Evolutionary conservation across 164 flowering plant species (phyloP).

Genomic region (Aristolochia contorta): DNA sequence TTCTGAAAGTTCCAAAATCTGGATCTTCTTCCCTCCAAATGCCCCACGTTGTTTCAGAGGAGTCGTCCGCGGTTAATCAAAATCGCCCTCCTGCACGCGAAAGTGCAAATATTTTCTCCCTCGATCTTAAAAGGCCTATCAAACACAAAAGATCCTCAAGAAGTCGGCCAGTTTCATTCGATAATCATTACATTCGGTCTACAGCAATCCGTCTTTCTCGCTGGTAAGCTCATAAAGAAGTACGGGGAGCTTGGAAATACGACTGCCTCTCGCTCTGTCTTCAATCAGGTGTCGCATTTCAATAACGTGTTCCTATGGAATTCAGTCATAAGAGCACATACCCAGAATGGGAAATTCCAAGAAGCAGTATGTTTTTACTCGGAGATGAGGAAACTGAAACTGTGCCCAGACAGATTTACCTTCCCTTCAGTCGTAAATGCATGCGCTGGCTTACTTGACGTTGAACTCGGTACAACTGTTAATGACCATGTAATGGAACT

Average conservation of each 20-base stretch:
- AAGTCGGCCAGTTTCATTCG: slow-evolving; percentile 30
- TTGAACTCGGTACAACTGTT: slow-evolving; percentile 26
- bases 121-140: slow-evolving; percentile 23
- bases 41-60: background rate
- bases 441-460: slow-evolving; percentile 29
- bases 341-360: slow-evolving; percentile 27
- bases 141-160: slow-evolving; percentile 6
- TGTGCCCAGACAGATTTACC: slow-evolving; percentile 34
- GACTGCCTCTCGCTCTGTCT: slow-evolving; percentile 23
- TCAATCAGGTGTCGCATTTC: slow-evolving; percentile 18
- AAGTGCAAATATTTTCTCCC: slow-evolving; percentile 7
- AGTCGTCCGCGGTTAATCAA: background rate
- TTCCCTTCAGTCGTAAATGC: slow-evolving; percentile 47
- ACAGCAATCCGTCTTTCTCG: slow-evolving; percentile 25
- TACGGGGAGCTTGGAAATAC: slow-evolving; percentile 32
- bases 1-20: background rate
- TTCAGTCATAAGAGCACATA: slow-evolving; percentile 44
- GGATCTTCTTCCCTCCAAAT: slow-evolving; percentile 1
- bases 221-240: slow-evolving; percentile 38
- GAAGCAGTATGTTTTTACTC: slow-evolving; percentile 28
- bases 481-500: slow-evolving; percentile 26
- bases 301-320: slow-evolving; percentile 38
- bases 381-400: slow-evolving; percentile 16
- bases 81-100: background rate
- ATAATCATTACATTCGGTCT: slow-evolving; percentile 29